Percentiles rank a stretch among this genome's conserved stretches.
Conservation (phyloP, 371 early-diverging fungal species). For the Mortierella sp. region DNA sequence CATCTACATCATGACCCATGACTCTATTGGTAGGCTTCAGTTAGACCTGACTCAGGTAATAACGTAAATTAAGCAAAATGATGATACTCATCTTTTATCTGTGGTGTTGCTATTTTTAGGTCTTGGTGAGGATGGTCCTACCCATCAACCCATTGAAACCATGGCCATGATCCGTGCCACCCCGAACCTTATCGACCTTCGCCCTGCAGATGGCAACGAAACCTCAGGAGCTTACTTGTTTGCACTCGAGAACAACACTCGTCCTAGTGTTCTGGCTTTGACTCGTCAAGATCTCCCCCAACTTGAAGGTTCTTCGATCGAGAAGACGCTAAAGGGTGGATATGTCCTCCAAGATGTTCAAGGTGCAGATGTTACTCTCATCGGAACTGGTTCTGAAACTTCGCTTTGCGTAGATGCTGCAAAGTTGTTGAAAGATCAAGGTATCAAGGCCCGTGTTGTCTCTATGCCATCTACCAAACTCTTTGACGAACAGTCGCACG, state of each 20-base stretch:
- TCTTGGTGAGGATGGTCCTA: slow-evolving; percentile 98
- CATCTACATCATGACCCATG: slow-evolving; percentile 99
- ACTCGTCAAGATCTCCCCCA: slow-evolving; percentile 97
- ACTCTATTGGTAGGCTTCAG: slow-evolving; percentile 91
- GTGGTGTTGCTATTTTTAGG: slow-evolving; percentile 4
- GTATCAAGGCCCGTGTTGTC: slow-evolving; percentile 86
- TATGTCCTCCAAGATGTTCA: slow-evolving; percentile 80
- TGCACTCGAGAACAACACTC: slow-evolving; percentile 77
- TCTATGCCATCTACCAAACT: slow-evolving; percentile 97
- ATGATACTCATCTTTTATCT: not conserved
- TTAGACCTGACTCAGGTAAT: not conserved
- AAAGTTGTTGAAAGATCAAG: slow-evolving; percentile 69
- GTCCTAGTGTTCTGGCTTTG: slow-evolving; percentile 92
- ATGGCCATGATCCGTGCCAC: slow-evolving; percentile 94
- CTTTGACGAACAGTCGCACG: slow-evolving; percentile 92
- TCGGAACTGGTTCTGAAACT: slow-evolving; percentile 98
- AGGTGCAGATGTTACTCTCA: slow-evolving; percentile 76
- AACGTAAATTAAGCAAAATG: not conserved
- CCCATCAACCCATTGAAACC: slow-evolving; percentile 99
- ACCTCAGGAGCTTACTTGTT: slow-evolving; percentile 91
- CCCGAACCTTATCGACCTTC: slow-evolving; percentile 90
- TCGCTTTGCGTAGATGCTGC: slow-evolving; percentile 90
- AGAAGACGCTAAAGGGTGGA: slow-evolving; percentile 84
- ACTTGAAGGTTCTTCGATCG: slow-evolving; percentile 85
- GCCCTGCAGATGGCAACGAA: slow-evolving; percentile 99